Evolutionary conservation across 2,329 filamentous ascomycete genomes (phyloP), one percentile per base, ranked within the genome.

Genomic region (Cytospora mali): DNA sequence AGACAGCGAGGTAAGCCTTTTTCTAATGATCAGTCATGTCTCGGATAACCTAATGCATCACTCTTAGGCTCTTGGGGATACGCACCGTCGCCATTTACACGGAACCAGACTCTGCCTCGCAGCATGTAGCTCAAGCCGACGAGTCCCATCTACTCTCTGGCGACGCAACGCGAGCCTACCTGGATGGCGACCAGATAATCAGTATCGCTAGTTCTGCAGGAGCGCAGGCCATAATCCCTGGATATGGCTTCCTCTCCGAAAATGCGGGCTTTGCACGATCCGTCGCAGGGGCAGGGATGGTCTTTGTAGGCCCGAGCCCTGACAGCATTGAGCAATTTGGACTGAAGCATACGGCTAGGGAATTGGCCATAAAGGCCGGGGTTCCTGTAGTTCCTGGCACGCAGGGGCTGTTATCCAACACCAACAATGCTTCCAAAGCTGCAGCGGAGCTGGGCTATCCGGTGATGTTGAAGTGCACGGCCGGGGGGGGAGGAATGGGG

Each of bases 401-500:
- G 0, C 53, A 64, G 29, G 62, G 62, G 4, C 56, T 66, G 2
- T n/a, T 64, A 7, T 7, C n/a, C 18, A 28, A 18, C 1, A 52
- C 29, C 66, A 71, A 75, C 2, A 82, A 89, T 71, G 86, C 89
- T 9, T 79, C 83, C 62, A 81, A 82, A 65, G 72, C 72, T 14
- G 71, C 68, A 18, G 33, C 14, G 5, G 48, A 52, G 25, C 69
- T 74, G 1, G 73, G 74, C 1, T 77, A 73, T 58, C 75, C 76
- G 42, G 77, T 83, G 13, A 79, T 84, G 68, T 74, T 83, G 53
- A 88, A 88, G 27, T 58, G 84, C 0, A 83, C 84, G 0, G 84
- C 80, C 29, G 84, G 84, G 4, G 86, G 88, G 1, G 88, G 87
- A 5, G 87, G 87, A 4, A 88, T 89, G 79, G 88, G 88, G 0